A percentile compares a stretch with the other conserved stretches of the same genome.
These are phyloP conservation scores for Chlamydomonas reinhardtii DNA, from an alignment of 163 green algal species.

Conservation along the genomic window DNA sequence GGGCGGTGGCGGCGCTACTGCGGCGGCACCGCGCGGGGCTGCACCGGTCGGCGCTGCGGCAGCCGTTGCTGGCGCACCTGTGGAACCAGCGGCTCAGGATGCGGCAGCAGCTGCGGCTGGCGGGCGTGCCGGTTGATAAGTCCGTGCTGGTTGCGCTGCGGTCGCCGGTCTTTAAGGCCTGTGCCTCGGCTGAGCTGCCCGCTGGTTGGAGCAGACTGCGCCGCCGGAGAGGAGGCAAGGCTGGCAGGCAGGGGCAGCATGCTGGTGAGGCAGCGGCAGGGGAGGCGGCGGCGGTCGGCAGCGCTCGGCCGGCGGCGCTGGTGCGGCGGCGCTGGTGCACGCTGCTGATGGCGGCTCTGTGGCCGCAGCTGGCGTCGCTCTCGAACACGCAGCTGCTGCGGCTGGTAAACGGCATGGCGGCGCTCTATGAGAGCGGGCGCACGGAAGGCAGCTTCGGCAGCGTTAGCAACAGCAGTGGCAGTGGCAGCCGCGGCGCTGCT, in stretches of 20 bases:
- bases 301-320: no score
- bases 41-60: no score
- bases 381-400: conserved; percentile 17
- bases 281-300: no score
- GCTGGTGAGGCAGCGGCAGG: no score
- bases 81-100: background rate
- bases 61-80: no score
- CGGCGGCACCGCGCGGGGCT: background rate
- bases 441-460: background rate
- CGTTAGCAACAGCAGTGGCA: background rate
- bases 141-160: background rate
- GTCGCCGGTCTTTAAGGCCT: background rate
- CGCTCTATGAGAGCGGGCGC: background rate
- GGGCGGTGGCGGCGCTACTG: background rate
- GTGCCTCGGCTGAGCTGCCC: no score
- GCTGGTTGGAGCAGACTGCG: no score
- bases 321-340: background rate
- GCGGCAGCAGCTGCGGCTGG: background rate
- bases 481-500: background rate
- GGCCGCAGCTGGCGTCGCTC: conserved; percentile 36
- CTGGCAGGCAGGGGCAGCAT: no score
- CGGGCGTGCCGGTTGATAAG: no score
- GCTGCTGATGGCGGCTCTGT: conserved; percentile 9
- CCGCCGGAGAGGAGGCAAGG: no score
- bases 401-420: conserved; percentile 7